Evolutionary conservation across 2,329 filamentous ascomycete genomes (phyloP), one percentile per base, ranked within the genome.

Genomic region (Sporothrix protearum): DNA sequence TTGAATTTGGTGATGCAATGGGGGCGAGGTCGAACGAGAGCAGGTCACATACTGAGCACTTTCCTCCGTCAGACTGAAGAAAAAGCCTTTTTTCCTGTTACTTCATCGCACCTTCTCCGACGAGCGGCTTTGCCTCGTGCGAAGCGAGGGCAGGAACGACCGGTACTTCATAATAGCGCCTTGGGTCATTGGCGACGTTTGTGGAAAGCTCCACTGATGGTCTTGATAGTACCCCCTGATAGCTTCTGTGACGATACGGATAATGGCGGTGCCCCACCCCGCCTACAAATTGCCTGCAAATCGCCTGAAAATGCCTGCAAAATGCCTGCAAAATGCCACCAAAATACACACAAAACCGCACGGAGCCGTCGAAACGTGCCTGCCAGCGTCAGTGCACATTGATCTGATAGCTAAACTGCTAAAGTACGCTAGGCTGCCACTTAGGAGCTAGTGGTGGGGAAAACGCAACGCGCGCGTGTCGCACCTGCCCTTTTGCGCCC

Each of bases 401-500:
- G 47, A 71, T 57, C 70, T 68, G 63, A 68, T 71, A 68, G 70
- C 70, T 69, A 66, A 51, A 55, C 30, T 53, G 70, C 70, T 69
- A 66, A 51, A 55, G 47, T 53, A 14, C 45, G 64, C 64, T 68
- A 67, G 63, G 14, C 30, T 53, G 28, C 63, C 42, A 39, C 10
- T 45, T 39, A n/a, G 36, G 10, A 28, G 49, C 49, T 53, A 28
- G 10, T 42, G 57, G 57, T 42, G 57, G 59, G 36, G 59, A 42
- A 42, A 45, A 45, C 22, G n/a, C 22, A 53, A n/a, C 28, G 28
- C 28, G 51, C 19, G n/a, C 12, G 59, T 9, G 22, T 63, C 36
- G 59, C 22, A 45, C 59, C n/a, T 64, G 59, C 36, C 59, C 14
- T 39, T 64, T 59, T 39, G 28, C 28, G 28, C 25, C 51, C 51